Evolutionary conservation across 345 rosid species (phyloP).

Genomic region (Syzygium jambos): DNA sequence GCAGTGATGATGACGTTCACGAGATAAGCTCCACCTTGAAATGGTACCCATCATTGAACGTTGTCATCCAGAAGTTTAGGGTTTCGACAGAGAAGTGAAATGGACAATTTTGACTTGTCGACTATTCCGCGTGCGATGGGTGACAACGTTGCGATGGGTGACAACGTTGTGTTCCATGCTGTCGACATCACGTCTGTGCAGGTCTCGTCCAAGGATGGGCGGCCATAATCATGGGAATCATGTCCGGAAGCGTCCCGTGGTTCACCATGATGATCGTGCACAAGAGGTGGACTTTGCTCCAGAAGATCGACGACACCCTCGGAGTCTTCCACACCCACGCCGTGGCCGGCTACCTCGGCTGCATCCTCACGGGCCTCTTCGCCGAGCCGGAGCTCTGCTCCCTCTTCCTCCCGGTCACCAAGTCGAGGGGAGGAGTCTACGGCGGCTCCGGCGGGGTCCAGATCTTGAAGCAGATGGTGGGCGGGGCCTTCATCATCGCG

Average conservation of each 20-base stretch:
- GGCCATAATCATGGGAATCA: slow-evolving; percentile 28
- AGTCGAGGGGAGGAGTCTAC: slow-evolving; percentile 12
- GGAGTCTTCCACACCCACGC: slow-evolving; percentile 36
- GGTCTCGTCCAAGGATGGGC: slow-evolving; percentile 41
- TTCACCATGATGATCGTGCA: slow-evolving; percentile 37
- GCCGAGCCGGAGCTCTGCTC: slow-evolving; percentile 28
- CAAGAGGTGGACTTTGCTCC: slow-evolving; percentile 18
- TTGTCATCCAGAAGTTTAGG: not conserved
- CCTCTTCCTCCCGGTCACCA: slow-evolving; percentile 6
- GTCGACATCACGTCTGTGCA: not conserved
- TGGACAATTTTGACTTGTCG: not conserved
- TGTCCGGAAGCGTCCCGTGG: slow-evolving; percentile 35
- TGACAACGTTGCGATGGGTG: not conserved
- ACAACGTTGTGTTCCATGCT: not conserved
- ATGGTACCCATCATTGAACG: not conserved
- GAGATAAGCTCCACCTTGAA: not conserved
- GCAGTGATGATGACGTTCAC: not conserved
- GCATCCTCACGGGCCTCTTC: slow-evolving; percentile 22
- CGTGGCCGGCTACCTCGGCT: slow-evolving; percentile 30
- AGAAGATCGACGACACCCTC: slow-evolving; percentile 34
- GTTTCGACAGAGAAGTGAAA: not conserved
- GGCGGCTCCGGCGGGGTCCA: slow-evolving; percentile 10
- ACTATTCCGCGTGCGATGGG: not conserved
- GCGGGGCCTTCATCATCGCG: slow-evolving; percentile 13
- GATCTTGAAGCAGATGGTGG: slow-evolving; percentile 15